Evolutionary conservation across 768 basidiomycete species (phyloP).

Genomic region (Leccinum disarticulatum): DNA sequence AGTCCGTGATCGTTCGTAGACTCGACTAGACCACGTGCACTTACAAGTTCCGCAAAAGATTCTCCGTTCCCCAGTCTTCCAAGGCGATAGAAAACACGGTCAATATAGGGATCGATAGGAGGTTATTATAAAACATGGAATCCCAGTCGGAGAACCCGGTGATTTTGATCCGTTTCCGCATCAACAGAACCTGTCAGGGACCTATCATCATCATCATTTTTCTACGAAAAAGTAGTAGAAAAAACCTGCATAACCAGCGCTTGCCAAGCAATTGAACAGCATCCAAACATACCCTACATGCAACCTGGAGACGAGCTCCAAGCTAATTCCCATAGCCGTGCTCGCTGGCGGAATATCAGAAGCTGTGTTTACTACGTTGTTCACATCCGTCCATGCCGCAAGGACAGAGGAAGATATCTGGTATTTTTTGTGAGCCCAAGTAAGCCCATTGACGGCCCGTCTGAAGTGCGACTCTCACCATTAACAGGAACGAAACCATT

Average conservation of each 20-base stretch:
- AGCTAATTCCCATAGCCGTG: slow-evolving; percentile 26
- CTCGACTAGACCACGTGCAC: slow-evolving; percentile 29
- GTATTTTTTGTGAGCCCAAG: slow-evolving; percentile 2
- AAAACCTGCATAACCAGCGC: slow-evolving; percentile 81
- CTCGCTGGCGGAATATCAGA: slow-evolving; percentile 27
- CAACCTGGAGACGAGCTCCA: slow-evolving; percentile 43
- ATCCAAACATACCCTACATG: slow-evolving; percentile 97
- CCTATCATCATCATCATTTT: slow-evolving; percentile 3
- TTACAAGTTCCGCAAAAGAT: slow-evolving; percentile 85
- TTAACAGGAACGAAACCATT: slow-evolving; percentile 85
- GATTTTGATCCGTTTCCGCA: slow-evolving; percentile 94
- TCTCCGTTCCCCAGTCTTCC: slow-evolving; percentile 87
- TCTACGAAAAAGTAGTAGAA: background rate
- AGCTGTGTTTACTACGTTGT: slow-evolving; percentile 36
- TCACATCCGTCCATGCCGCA: slow-evolving; percentile 92
- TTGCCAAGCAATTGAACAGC: slow-evolving; percentile 86
- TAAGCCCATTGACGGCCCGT: background rate
- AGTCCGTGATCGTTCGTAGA: background rate
- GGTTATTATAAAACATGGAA: slow-evolving; percentile 98
- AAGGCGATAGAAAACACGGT: slow-evolving; percentile 75
- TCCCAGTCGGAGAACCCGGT: slow-evolving; percentile 99
- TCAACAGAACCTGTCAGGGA: slow-evolving; percentile 72
- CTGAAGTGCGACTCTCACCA: slow-evolving; percentile 52
- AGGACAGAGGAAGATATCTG: slow-evolving; percentile 91
- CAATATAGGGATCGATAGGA: slow-evolving; percentile 91